Conservation (phyloP, 1,139 yeast species). For the Lodderomyces pseudojiufengensis region DNA sequence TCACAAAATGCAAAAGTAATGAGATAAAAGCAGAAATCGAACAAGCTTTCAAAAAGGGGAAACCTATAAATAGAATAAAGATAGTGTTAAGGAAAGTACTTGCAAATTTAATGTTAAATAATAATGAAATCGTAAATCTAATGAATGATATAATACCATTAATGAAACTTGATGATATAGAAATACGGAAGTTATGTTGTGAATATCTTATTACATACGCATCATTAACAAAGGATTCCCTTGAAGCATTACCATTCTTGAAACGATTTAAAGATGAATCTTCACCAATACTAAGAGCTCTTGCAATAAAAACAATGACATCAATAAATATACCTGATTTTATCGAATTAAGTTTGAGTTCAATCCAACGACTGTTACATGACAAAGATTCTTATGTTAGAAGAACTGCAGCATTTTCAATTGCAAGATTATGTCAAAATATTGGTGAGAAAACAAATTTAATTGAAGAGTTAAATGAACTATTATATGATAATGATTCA, state of each 20-base stretch:
- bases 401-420: slow-evolving; percentile 66
- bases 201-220: slow-evolving; percentile 62
- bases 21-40: slow-evolving; percentile 57
- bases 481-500: slow-evolving; percentile 55
- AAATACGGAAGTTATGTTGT: slow-evolving; percentile 65
- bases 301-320: slow-evolving; percentile 65
- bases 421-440: slow-evolving; percentile 63
- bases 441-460: slow-evolving; percentile 43
- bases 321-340: slow-evolving; percentile 56
- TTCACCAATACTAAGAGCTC: slow-evolving; percentile 32
- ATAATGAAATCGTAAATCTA: slow-evolving; percentile 66
- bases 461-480: slow-evolving; percentile 53
- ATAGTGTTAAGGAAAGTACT: slow-evolving; percentile 69
- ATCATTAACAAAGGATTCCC: slow-evolving; percentile 50
- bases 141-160: slow-evolving; percentile 65
- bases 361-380: slow-evolving; percentile 31
- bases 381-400: slow-evolving; percentile 62
- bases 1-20: slow-evolving; percentile 43
- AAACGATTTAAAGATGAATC: slow-evolving; percentile 45
- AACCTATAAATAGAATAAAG: slow-evolving; percentile 47
- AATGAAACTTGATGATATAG: slow-evolving; percentile 64
- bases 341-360: slow-evolving; percentile 29
- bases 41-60: slow-evolving; percentile 52
- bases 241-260: slow-evolving; percentile 55
- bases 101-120: slow-evolving; percentile 82